These are phyloP conservation scores for Thelephora ganbajun DNA, from an alignment of 768 basidiomycete species.

Conservation along the genomic window DNA sequence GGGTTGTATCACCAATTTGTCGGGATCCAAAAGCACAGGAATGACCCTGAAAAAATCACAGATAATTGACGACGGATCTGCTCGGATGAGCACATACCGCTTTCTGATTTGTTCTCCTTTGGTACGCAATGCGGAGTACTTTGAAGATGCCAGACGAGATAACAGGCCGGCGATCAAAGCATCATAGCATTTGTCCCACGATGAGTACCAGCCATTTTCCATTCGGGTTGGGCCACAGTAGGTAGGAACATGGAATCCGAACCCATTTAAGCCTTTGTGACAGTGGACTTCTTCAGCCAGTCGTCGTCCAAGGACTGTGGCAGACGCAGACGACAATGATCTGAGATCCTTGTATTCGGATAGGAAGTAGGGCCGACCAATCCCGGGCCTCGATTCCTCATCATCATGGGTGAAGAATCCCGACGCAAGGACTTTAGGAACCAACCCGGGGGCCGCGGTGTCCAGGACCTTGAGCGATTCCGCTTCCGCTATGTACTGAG, in stretches of 20 bases:
- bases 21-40: constrained; percentile 45
- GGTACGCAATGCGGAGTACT: constrained; percentile 29
- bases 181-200: constrained; percentile 58
- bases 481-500: constrained; percentile 58
- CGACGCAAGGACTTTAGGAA: constrained; percentile 39
- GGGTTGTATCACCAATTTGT: constrained; percentile 36
- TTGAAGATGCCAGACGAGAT: constrained; percentile 26
- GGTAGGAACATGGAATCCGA: constrained; percentile 62
- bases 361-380: constrained; percentile 47
- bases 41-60: constrained; percentile 38
- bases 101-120: constrained; percentile 37
- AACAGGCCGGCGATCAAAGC: constrained; percentile 48
- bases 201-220: constrained; percentile 58
- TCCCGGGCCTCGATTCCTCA: constrained; percentile 14
- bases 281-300: constrained; percentile 56
- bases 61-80: background rate
- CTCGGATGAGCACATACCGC: constrained; percentile 22
- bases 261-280: constrained; percentile 37
- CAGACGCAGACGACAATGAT: constrained; percentile 30
- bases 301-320: constrained; percentile 38
- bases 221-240: constrained; percentile 64
- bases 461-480: constrained; percentile 53
- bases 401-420: constrained; percentile 22
- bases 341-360: constrained; percentile 58
- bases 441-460: constrained; percentile 52